Evolutionary conservation across 2,329 filamentous ascomycete species (phyloP), one percentile per base, ranked within the genome.

Genomic region (Apiospora kogelbergensis): DNA sequence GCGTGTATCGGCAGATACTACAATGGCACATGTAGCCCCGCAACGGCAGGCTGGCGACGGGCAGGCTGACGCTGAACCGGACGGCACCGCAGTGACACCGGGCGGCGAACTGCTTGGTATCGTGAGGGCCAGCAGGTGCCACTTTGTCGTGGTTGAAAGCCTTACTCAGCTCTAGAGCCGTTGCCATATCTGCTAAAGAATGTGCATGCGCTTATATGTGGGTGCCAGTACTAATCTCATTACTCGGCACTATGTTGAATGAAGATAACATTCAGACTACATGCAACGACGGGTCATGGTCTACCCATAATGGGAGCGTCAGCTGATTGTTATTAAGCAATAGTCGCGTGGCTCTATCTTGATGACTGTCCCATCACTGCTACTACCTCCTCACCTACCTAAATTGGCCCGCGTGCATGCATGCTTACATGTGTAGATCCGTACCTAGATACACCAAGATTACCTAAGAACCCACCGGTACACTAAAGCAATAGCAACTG

Each of bases 11-110:
- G 22, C 67, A 68, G 9, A 46, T 48, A 30, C 66, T 66, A 33
- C 68, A 70, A 30, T 70, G 68, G 37, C 68, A 70, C 13, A 70
- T 37, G 17, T 64, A 41, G 5, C 63, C 30, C 7, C 60, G 44
- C 11, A 70, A 24, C 20, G 68, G 68, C n/a, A 70, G 41, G 15
- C 41, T 42, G 1, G 67, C 44, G 15, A 15, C 37, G 20, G 68
- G 63, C 7, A 70, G 46, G 17, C 5, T 17, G 11, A 70, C 9
- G 30, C 17, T 63, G 63, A 46, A 68, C 24, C 63, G 26, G 17
- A 66, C 24, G 20, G 68, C 65, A 33, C 53, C 42, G 26, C 68
- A 68, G 48, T 68, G 53, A 17, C 67, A 69, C 24, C 30, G 60
- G 45, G 60, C 66, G 5, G 30, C 33, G 10, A 37, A 10, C 17